Conservation (phyloP, 129 eudicot species). For the Centrapalus pauciflorus region DNA sequence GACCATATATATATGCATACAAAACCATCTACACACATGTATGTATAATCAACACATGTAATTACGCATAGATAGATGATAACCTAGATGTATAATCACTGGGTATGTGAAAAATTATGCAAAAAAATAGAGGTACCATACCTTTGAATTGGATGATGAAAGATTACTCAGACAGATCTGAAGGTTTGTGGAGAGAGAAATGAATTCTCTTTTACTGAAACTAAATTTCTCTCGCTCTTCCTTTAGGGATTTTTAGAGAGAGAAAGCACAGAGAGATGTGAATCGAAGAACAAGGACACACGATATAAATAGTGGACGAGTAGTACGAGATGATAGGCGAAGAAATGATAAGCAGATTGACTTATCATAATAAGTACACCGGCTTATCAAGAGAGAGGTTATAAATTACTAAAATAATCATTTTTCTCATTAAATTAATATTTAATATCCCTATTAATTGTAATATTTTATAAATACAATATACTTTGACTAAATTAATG, state of each 20-base stretch:
- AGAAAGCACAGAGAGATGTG: slow-evolving; percentile 18
- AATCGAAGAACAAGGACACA: slow-evolving; percentile 18
- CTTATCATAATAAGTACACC: background rate
- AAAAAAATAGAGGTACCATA: slow-evolving; percentile 7
- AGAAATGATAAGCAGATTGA: background rate
- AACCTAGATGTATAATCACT: slow-evolving; percentile 5
- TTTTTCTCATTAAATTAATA: background rate
- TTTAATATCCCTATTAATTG: background rate
- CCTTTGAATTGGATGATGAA: slow-evolving; percentile 26
- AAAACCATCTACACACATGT: slow-evolving; percentile 10
- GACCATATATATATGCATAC: background rate
- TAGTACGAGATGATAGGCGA: slow-evolving; percentile 24
- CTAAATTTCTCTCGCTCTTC: slow-evolving; percentile 3
- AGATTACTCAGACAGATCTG: slow-evolving; percentile 25
- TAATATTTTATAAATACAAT: background rate
- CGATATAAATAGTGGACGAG: slow-evolving; percentile 26
- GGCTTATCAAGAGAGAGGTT: background rate
- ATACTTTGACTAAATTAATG: too few species aligned
- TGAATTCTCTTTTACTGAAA: slow-evolving; percentile 8
- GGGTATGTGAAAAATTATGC: background rate
- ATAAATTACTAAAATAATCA: background rate
- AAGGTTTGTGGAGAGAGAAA: slow-evolving; percentile 13
- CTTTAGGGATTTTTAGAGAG: slow-evolving; percentile 29
- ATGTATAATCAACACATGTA: background rate
- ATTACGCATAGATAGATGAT: background rate